Percentiles rank a stretch among this genome's conserved stretches.
phyloP scores from a whole-genome alignment of 352 stramenopile species.

The Phytopythium cucurbitacearum region DNA sequence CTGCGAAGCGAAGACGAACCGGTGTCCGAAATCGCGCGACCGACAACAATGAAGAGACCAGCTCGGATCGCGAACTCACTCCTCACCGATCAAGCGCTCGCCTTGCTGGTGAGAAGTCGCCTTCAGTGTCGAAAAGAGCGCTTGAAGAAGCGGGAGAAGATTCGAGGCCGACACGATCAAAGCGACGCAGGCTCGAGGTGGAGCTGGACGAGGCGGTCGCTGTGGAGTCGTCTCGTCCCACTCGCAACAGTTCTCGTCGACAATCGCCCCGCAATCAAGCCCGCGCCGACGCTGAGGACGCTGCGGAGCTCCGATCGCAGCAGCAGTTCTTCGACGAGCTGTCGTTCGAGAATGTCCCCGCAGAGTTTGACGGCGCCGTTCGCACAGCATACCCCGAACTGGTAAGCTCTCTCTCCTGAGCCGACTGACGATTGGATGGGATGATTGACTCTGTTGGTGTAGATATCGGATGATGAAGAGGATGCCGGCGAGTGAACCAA shows the following conservation, averaged over 20 bases:
- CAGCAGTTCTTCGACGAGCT: constrained; percentile 9
- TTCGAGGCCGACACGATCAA: not conserved
- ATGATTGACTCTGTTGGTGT: not conserved
- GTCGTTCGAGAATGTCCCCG: constrained; percentile 7
- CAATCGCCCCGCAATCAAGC: constrained; percentile 1
- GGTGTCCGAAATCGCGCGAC: not conserved
- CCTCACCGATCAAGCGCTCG: constrained; percentile 3
- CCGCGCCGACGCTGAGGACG: constrained; percentile 1
- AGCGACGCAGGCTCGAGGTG: constrained; percentile 14
- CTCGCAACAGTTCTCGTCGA: constrained; percentile 1
- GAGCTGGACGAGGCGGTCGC: constrained; percentile 7
- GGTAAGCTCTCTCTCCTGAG: constrained; percentile 9
- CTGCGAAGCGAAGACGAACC: not conserved
- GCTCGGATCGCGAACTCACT: constrained; percentile 1
- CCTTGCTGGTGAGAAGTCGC: not conserved
- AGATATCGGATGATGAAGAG: not conserved
- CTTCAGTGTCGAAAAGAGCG: constrained; percentile 1
- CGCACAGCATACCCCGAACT: constrained; percentile 34
- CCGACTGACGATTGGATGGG: too few species aligned
- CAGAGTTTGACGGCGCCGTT: constrained; percentile 37
- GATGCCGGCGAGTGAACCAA: too few species aligned
- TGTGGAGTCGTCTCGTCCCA: not conserved
- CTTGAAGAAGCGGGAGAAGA: not conserved
- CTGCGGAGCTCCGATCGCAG: constrained; percentile 6
- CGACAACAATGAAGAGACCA: not conserved